These are phyloP conservation scores for Ceratocystis colombiana DNA, from an alignment of 2,329 filamentous ascomycete genomes.

Conservation along the genomic window DNA sequence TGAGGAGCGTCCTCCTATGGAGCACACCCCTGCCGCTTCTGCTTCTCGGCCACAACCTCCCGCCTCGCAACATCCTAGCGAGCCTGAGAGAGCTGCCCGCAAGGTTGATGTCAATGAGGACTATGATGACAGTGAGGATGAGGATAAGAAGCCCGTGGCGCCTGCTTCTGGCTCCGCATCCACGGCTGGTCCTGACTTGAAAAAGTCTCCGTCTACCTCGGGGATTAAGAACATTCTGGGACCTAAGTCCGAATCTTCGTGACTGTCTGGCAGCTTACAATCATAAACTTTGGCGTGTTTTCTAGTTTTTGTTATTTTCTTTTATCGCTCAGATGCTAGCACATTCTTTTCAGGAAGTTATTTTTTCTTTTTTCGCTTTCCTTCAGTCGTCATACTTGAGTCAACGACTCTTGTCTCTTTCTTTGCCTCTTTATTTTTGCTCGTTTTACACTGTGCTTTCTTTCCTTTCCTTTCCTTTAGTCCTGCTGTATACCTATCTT, in stretches of 20 bases:
- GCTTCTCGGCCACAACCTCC: conserved; percentile 33
- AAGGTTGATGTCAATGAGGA: conserved; percentile 98
- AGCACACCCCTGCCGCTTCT: conserved; percentile 31
- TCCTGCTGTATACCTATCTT: conserved; percentile 24
- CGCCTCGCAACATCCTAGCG: conserved; percentile 40
- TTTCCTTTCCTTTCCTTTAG: conserved; percentile 13
- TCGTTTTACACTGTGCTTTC: background rate
- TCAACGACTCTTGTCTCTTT: conserved; percentile 11
- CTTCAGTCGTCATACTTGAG: conserved; percentile 3
- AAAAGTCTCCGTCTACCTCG: conserved; percentile 39
- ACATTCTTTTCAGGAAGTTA: conserved; percentile 18
- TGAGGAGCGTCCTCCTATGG: conserved; percentile 49
- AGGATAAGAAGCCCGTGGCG: conserved; percentile 54
- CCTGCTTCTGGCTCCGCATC: conserved; percentile 37
- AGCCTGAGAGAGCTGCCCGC: conserved; percentile 71
- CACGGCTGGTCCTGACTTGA: conserved; percentile 43
- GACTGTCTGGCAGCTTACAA: conserved; percentile 21
- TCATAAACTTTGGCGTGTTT: conserved; percentile 15
- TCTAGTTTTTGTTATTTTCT: background rate
- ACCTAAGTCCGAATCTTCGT: conserved; percentile 40
- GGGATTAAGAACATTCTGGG: conserved; percentile 42
- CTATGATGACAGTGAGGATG: conserved; percentile 89
- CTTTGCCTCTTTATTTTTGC: conserved; percentile 13
- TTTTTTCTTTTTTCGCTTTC: background rate
- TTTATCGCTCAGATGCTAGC: background rate